Evolutionary conservation across 176 grass and related monocot species (phyloP).

Genomic region (Oryza australiensis): DNA sequence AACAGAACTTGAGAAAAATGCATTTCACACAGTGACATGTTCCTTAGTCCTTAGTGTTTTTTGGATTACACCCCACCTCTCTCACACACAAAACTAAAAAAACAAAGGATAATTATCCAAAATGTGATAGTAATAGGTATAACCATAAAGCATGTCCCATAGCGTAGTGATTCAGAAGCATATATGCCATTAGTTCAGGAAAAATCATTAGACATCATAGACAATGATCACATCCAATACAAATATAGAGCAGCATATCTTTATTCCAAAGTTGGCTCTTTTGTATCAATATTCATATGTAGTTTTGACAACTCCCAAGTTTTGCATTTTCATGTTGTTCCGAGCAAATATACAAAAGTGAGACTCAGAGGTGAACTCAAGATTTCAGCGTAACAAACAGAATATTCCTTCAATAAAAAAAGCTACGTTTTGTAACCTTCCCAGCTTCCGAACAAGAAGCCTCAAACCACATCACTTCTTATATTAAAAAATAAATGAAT

Average conservation of each 20-base stretch:
- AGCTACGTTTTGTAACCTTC: background rate
- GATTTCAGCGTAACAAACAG: background rate
- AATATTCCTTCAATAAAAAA: slow-evolving; percentile 34
- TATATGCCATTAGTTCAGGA: slow-evolving; percentile 18
- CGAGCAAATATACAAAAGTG: slow-evolving; percentile 11
- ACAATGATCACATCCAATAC: background rate
- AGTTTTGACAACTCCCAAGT: background rate
- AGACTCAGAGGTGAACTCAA: background rate
- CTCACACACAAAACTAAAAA: background rate
- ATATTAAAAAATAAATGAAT: background rate
- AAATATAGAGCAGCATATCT: background rate
- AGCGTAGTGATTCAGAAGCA: background rate
- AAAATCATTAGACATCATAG: background rate
- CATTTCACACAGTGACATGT: too few species aligned
- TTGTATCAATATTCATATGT: background rate
- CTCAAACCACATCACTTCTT: background rate
- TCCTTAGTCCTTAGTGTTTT: too few species aligned
- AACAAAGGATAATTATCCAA: background rate
- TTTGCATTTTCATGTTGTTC: slow-evolving; percentile 25
- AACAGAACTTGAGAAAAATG: too few species aligned
- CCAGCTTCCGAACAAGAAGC: background rate
- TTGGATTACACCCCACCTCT: too few species aligned
- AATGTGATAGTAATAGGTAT: background rate
- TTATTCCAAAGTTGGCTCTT: background rate
- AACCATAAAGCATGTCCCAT: background rate